These are phyloP conservation scores for Aspergillus sp. DNA, from an alignment of 2,329 filamentous ascomycete genomes.

Conservation along the genomic window DNA sequence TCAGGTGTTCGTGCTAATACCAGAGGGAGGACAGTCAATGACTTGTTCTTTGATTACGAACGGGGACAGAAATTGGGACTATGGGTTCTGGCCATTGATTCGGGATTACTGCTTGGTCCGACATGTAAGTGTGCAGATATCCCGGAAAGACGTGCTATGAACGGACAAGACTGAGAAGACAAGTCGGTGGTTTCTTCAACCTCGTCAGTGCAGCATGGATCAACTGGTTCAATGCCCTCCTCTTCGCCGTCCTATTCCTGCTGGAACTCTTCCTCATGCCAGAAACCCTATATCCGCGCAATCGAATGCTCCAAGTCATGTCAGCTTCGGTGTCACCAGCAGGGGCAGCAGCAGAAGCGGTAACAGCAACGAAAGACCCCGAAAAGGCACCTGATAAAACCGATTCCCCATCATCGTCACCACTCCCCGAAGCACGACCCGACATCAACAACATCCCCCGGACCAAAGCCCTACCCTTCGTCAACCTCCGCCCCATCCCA, in stretches of 20 bases:
- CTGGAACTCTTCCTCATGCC: conserved; percentile 45
- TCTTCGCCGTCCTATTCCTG: conserved; percentile 43
- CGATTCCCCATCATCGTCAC: background rate
- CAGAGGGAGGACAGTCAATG: conserved; percentile 33
- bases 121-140: conserved; percentile 27
- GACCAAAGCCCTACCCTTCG: conserved; percentile 38
- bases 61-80: conserved; percentile 48
- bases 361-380: background rate
- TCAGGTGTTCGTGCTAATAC: background rate
- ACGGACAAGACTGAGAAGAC: background rate
- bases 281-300: conserved; percentile 50
- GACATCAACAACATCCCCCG: conserved; percentile 18
- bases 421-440: no score
- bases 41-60: conserved; percentile 51
- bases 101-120: conserved; percentile 44
- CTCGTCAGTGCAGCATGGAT: conserved; percentile 45
- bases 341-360: conserved; percentile 7
- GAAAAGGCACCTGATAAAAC: background rate
- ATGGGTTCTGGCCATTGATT: conserved; percentile 51
- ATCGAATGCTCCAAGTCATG: conserved; percentile 38
- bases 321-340: conserved; percentile 16
- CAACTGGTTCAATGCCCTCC: conserved; percentile 48
- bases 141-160: background rate
- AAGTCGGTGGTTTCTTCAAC: conserved; percentile 47
- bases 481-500: conserved; percentile 42